Percentiles rank a stretch among this genome's conserved stretches.
phyloP scores from a whole-genome alignment of 352 stramenopile genomes.

The Aphanomyces astaci region DNA sequence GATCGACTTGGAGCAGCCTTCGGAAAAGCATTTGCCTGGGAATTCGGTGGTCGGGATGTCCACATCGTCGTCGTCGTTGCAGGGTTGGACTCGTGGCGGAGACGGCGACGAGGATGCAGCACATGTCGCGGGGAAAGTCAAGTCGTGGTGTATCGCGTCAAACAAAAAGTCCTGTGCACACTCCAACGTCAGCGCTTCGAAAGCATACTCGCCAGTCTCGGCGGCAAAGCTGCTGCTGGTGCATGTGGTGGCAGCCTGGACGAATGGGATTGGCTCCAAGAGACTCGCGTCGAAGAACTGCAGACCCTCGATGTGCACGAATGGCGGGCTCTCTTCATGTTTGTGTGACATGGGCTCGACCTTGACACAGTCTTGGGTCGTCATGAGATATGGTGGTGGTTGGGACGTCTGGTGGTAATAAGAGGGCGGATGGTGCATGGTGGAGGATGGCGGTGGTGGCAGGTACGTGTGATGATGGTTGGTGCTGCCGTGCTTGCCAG shows the following conservation, averaged over 20 bases:
- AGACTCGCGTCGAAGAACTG: conserved; percentile 2
- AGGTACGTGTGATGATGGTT: no score
- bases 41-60: neutral
- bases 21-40: conserved; percentile 17
- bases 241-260: no score
- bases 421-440: no score
- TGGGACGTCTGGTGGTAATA: no score
- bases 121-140: no score
- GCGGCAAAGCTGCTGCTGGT: no score
- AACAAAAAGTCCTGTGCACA: neutral
- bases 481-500: no score
- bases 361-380: neutral
- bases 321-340: no score
- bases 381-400: neutral
- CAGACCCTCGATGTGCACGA: neutral
- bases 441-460: no score
- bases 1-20: conserved; percentile 65
- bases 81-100: neutral
- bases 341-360: no score
- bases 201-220: neutral
- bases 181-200: neutral
- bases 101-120: no score
- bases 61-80: neutral
- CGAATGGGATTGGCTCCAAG: neutral
- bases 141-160: no score